Base-by-base conservation (phyloP, 2,329 filamentous ascomycete genomes). In the Epichloe scottii region DNA sequence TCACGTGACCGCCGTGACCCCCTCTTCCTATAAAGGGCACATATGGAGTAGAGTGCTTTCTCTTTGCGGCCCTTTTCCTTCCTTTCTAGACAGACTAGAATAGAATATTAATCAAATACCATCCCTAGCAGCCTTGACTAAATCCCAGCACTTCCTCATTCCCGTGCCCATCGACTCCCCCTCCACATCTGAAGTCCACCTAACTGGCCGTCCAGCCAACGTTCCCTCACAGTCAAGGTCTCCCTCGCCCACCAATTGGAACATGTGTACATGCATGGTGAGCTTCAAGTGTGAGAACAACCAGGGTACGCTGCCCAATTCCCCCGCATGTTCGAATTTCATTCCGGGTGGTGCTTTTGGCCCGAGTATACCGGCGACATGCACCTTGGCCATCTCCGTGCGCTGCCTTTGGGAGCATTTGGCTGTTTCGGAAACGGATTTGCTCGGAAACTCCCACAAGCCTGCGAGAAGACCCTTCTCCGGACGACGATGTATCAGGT, bases 201-300 rank as follows among this genome's bases (percentile, higher is more conserved):
- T 30, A 65, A 65, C 19, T 52, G 53, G 30, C 23, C 51, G 53
- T 51, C 42, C 50, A 35, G 46, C 44, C 2, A 30, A 50, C 46
- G 55, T 50, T 4, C 46, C 14, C 34, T 34, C 48, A 1, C n/a
- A 41, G 8, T 50, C 45, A 5, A 42, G 39, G 0, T 40, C 50
- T 2, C 43, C 54, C 1, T 34, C 44, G 0, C 59, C 58, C 2
- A 62, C 60, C 4, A 74, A 12, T 12, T 66, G 64, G 53, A 79
- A 78, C 0, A 75, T 51, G 35, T 78, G 73, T 3, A 80, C 76
- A 53, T 79, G 74, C 77, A 79, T 80, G 1, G 71, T 75, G 55
- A 79, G 60, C 61, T 71, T 75, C 1, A 81, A 60, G 50, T 81
- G 77, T 1, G 77, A 79, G 54, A 79, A 80, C 6, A 75, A 60